phyloP scores from a whole-genome alignment of 2,329 filamentous ascomycete species.

The Xylariomycetidae sp. region DNA sequence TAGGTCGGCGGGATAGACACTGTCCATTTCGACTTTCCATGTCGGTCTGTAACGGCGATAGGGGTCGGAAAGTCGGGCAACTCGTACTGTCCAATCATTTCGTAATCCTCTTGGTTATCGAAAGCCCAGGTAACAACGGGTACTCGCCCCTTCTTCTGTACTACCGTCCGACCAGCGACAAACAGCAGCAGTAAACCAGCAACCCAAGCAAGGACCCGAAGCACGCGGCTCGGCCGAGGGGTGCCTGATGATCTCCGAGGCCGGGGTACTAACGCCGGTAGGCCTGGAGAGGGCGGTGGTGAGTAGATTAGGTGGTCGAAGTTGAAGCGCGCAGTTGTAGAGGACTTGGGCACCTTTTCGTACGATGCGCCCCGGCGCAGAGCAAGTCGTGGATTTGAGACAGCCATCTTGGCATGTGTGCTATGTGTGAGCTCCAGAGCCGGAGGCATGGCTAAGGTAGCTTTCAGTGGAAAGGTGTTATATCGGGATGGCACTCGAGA shows the following conservation, averaged over 20 bases:
- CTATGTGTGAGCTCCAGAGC: conserved; percentile 39
- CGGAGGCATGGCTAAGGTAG: conserved; percentile 33
- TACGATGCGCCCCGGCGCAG: conserved; percentile 54
- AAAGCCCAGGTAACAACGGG: conserved; percentile 33
- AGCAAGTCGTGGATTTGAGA: conserved; percentile 51
- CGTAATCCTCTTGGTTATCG: conserved; percentile 44
- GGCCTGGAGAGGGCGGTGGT: conserved; percentile 63
- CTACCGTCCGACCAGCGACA: conserved; percentile 37
- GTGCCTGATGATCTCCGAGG: conserved; percentile 55
- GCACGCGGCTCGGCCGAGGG: conserved; percentile 51
- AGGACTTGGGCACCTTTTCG: conserved; percentile 50
- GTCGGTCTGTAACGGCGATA: conserved; percentile 60
- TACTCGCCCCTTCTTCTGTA: conserved; percentile 26
- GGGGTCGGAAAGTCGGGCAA: conserved; percentile 70
- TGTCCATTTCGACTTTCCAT: conserved; percentile 68
- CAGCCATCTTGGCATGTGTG: conserved; percentile 43
- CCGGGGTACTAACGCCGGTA: conserved; percentile 61
- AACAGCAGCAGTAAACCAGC: conserved; percentile 43
- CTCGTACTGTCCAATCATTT: conserved; percentile 59
- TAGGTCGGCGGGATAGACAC: conserved; percentile 66
- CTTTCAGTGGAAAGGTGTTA: too few relatives aligned
- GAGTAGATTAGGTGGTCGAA: conserved; percentile 64
- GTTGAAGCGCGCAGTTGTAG: conserved; percentile 56
- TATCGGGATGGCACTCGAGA: too few relatives aligned
- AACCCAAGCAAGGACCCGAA: conserved; percentile 51